Evolutionary conservation across 352 stramenopile species (phyloP).

Genomic region (Aphanomyces stellatus): DNA sequence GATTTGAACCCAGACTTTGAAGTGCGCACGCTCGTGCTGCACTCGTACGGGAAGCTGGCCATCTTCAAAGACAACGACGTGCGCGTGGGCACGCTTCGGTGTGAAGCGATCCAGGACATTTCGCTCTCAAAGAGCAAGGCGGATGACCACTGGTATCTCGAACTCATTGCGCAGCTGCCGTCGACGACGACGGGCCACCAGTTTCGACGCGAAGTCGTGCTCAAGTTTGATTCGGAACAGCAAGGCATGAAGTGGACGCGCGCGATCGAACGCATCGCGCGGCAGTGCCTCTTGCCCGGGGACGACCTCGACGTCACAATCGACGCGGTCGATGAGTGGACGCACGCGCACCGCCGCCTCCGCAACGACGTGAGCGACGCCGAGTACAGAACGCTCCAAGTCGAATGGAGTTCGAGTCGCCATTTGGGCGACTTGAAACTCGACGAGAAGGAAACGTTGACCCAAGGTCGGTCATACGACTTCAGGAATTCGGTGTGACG

Average conservation of each 20-base stretch:
- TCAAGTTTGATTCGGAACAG: constrained; percentile 69
- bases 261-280: constrained; percentile 62
- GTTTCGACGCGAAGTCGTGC: constrained; percentile 65
- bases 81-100: constrained; percentile 64
- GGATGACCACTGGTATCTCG: neutral
- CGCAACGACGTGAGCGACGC: neutral
- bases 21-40: constrained; percentile 57
- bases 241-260: constrained; percentile 85
- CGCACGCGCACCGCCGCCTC: neutral
- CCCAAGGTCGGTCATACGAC: neutral
- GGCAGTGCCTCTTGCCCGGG: constrained; percentile 47
- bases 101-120: constrained; percentile 74
- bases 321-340: neutral
- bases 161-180: constrained; percentile 38
- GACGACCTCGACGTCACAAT: constrained; percentile 61
- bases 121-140: constrained; percentile 52
- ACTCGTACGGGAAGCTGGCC: constrained; percentile 74
- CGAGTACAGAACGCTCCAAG: neutral
- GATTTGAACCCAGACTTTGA: constrained; percentile 64
- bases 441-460: neutral
- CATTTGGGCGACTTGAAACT: constrained; percentile 13
- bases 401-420: neutral
- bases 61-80: constrained; percentile 58
- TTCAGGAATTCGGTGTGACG: neutral
- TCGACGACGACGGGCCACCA: constrained; percentile 36